Conservation (phyloP, 768 basidiomycete genomes). For the Panellus pusillus region DNA sequence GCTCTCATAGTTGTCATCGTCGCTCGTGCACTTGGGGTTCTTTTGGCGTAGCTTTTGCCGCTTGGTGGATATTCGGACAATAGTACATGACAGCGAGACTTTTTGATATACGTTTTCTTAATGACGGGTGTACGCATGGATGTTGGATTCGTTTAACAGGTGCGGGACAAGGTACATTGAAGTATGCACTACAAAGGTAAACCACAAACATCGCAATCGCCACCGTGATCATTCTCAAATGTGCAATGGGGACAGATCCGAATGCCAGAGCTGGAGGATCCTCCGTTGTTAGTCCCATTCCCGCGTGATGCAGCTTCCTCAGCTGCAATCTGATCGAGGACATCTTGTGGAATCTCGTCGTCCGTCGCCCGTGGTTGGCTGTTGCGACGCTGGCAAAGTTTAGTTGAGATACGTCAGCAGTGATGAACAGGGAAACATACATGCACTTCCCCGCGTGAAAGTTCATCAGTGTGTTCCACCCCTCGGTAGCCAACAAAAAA, state of each 20-base stretch:
- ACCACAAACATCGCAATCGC: slow-evolving; percentile 93
- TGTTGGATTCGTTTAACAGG: not conserved
- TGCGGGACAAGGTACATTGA: not conserved
- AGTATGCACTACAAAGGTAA: slow-evolving; percentile 5
- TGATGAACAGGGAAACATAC: slow-evolving; percentile 48
- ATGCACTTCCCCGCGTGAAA: slow-evolving; percentile 74
- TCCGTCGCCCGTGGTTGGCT: slow-evolving; percentile 49
- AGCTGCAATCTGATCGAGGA: slow-evolving; percentile 77
- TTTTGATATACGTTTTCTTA: slow-evolving; percentile 11
- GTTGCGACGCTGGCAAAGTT: slow-evolving; percentile 40
- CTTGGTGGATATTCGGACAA: slow-evolving; percentile 75
- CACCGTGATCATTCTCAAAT: slow-evolving; percentile 75
- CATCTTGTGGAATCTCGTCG: slow-evolving; percentile 77
- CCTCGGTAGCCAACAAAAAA: slow-evolving; percentile 62
- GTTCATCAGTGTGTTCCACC: slow-evolving; percentile 87
- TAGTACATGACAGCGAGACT: slow-evolving; percentile 16
- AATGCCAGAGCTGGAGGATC: slow-evolving; percentile 30
- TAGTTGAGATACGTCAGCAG: slow-evolving; percentile 6
- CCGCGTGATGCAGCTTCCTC: slow-evolving; percentile 45
- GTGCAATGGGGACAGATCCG: slow-evolving; percentile 90
- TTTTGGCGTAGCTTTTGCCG: slow-evolving; percentile 66
- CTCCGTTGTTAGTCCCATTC: slow-evolving; percentile 29
- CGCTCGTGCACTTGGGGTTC: slow-evolving; percentile 75
- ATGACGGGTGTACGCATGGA: not conserved
- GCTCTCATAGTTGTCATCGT: slow-evolving; percentile 94